Base-by-base conservation (phyloP, 208 protist species). In the Trypanosoma theileri region DNA sequence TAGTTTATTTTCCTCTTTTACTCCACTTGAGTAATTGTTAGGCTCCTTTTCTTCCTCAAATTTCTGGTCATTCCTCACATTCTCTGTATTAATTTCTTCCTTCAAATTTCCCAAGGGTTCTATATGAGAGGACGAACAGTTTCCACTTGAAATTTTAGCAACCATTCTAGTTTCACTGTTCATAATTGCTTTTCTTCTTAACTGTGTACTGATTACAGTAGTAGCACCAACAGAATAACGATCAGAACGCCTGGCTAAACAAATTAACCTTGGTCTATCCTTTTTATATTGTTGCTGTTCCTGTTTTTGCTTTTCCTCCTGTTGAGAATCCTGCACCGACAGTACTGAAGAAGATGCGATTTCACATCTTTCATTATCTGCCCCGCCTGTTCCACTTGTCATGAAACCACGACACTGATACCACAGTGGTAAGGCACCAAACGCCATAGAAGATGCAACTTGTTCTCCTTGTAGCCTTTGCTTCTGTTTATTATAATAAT, bases 371-470 rank as follows among this genome's bases (percentile, higher is more conserved):
- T 4, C 9, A 42, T 53, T 8, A 19, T 58, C 24, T 7, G 8
- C 28, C 41, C 11, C 28, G 12, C 31, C 16, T 16, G 2, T 46
- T 22, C 60, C 26, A 22, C 1, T 48, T 19, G 54, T 73, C 42
- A 59, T 12, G 16, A 73, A 21, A 13, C 53, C 60, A 26, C 69
- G 46, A 19, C 59, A 24, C 53, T 66, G 59, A 60, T 73, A 26
- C 41, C 41, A 41, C 1, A 67, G 13, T 26, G 52, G 0, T 13
- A 57, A 35, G 62, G 16, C 41, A 19, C 41, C 53, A 35, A 10
- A 53, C 17, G 7, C 28, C 42, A 42, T 52, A 19, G 52, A 26
- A 0, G 59, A 41, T 17, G 31, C 11, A 44, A 66, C 22, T n/a
- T 56, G 60, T 41, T 56, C n/a, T n/a, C 17, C 0, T 52, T 42